Base-by-base conservation (phyloP, 2,329 filamentous ascomycete species). In the Parasarocladium wereldwijsianum region DNA sequence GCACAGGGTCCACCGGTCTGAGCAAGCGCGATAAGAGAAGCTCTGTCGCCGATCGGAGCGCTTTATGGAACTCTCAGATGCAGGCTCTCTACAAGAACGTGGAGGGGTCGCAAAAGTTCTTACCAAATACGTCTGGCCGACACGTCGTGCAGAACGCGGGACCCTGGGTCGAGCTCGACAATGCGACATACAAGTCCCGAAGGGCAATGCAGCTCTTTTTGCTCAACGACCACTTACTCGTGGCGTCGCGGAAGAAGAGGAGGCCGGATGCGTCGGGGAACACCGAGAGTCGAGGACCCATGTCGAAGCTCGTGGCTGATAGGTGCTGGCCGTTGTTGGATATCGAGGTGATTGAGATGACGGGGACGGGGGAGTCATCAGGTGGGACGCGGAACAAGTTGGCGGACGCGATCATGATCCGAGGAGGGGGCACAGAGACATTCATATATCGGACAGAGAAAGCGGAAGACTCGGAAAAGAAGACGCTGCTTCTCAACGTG, bases 101-200 rank as follows among this genome's bases (percentile, higher is more conserved):
- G n/a, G 90, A 96, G 51, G 87, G 87, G 2, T 93, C 86, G 8
- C 90, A 98, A 46, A 96, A 96, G 51, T 98, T 93, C 46, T 61
- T 98, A 8, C 90, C 90, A 10, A 90, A 86, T 32, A 69, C 85
- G 13, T 74, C 81, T 13, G 87, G 86, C n/a, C 76, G 90, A 22
- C 92, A 94, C 49, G 85, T 98, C 26, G 73, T 96, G 3, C 76
- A 93, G 50, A 87, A 96, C 51, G 93, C 85, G 4, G 80, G 83
- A 2, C 71, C 79, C 27, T 98, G 90, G 90, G 81, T 96, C 35
- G 87, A 98, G 57, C 64, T 98, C 36, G 92, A 98, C 54, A 92
- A 90, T 38, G 90, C 90, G 8, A 98, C 90, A 0, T 96, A 93
- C 75, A 94, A 93, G 54, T 83, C 87, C 4, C 68, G 81, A 38